These are phyloP conservation scores for Collybiopsis confluens DNA, from an alignment of 768 basidiomycete genomes.

Conservation along the genomic window DNA sequence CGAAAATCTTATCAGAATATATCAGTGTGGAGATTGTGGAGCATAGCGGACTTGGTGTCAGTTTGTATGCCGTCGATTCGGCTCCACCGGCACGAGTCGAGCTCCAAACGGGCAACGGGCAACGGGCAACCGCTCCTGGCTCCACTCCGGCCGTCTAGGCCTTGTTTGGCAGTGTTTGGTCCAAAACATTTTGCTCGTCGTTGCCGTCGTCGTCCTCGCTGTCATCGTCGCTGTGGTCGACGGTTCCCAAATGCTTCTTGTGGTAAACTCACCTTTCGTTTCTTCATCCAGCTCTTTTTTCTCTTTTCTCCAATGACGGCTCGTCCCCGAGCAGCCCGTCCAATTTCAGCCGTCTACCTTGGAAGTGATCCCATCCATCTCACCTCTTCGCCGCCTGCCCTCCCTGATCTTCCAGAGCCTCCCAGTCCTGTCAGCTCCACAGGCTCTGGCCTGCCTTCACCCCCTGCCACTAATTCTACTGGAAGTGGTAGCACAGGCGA, in stretches of 20 bases:
- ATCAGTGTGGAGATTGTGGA: too few species aligned
- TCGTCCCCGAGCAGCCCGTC: conserved; percentile 36
- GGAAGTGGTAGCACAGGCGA: conserved; percentile 76
- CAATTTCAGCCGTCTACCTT: conserved; percentile 57
- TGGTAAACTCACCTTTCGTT: too few species aligned
- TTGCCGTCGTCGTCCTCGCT: neutral
- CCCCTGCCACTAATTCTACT: conserved; percentile 82
- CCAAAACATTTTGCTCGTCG: neutral
- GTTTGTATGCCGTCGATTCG: too few species aligned
- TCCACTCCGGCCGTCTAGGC: too few species aligned
- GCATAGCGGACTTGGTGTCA: too few species aligned
- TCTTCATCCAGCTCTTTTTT: neutral
- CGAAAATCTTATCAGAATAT: too few species aligned
- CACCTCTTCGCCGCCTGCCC: conserved; percentile 32
- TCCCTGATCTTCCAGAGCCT: conserved; percentile 70
- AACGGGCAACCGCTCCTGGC: too few species aligned
- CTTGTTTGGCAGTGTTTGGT: neutral
- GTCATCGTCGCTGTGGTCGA: conserved; percentile 10
- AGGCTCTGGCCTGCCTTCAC: conserved; percentile 72
- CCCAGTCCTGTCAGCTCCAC: conserved; percentile 54
- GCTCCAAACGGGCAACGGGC: too few species aligned
- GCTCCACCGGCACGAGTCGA: too few species aligned
- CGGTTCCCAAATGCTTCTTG: too few species aligned
- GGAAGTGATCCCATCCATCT: conserved; percentile 35
- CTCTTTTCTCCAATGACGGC: conserved; percentile 39